A percentile compares a stretch with the other conserved stretches of the same genome.
These are phyloP conservation scores for Aspergillus transmontanensis DNA, from an alignment of 2,329 filamentous ascomycete genomes.

Conservation along the genomic window DNA sequence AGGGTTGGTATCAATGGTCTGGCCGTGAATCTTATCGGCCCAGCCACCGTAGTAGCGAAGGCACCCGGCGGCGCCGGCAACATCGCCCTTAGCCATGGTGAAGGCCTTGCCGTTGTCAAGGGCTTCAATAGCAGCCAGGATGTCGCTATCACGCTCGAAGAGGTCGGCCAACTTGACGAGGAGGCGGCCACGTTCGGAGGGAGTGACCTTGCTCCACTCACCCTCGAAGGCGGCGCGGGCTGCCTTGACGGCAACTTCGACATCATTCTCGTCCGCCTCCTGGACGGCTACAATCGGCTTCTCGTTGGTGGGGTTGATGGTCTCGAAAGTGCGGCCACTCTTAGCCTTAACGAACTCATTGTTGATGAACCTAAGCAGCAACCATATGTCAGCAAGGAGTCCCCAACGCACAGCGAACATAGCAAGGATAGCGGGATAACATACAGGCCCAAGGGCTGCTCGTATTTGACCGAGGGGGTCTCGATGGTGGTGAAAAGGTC, in stretches of 20 bases:
- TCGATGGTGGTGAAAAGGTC: constrained; percentile 37
- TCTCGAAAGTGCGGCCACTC: constrained; percentile 88
- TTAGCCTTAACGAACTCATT: constrained; percentile 70
- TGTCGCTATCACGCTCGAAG: constrained; percentile 74
- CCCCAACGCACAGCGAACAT: constrained; percentile 11
- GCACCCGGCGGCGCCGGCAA: constrained; percentile 67
- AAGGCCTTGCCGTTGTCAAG: constrained; percentile 59
- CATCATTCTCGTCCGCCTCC: constrained; percentile 81
- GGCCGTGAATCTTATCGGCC: constrained; percentile 93
- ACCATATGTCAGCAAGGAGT: background rate
- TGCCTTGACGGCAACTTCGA: constrained; percentile 75
- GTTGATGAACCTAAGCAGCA: constrained; percentile 45
- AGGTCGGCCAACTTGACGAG: constrained; percentile 79
- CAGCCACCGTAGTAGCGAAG: constrained; percentile 88
- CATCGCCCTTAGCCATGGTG: constrained; percentile 65
- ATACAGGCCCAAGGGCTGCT: constrained; percentile 43
- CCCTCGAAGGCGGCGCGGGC: constrained; percentile 85
- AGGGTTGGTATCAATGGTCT: constrained; percentile 76
- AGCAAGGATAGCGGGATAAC: constrained; percentile 8
- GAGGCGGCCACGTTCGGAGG: constrained; percentile 68
- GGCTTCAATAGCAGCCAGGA: constrained; percentile 79
- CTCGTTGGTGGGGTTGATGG: constrained; percentile 85
- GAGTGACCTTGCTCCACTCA: constrained; percentile 67
- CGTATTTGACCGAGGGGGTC: constrained; percentile 40
- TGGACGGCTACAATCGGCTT: constrained; percentile 79